Base-by-base conservation (phyloP, 306 rosid genomes). In the Fragaria vesca region DNA sequence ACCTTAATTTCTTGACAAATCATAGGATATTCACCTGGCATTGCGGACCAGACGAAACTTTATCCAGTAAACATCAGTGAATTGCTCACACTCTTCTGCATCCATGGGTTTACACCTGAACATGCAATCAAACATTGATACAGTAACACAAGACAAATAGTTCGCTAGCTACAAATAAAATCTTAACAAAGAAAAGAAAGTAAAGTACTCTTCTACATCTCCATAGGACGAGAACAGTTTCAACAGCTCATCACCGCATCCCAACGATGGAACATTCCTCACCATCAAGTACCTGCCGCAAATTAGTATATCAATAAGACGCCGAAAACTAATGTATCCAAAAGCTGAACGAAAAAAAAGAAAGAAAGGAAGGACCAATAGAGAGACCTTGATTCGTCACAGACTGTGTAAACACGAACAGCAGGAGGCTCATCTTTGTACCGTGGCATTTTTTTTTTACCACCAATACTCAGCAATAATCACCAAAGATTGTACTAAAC, bases 71-170 rank as follows among this genome's bases (percentile, higher is more conserved):
- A 94, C 97, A 83, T 94, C 97, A 20, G 98, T 94, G 86, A 71
- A 94, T 81, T 76, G 85, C 80, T 89, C 97, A 70, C 98, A 94
- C 26, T 92, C 95, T 80, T 89, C 97, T 11, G 86, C 97, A 82
- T 94, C 98, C 98, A 94, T 92, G 15, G 97, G 97, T 75, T 89
- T 89, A 81, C 92, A 90, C 83, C 97, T 90, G 78, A 79, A 71
- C 6, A 63, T 42, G 46, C n/a, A 65, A 74, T 15, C 18, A 12
- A 46, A 43, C 32, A 79, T 20, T 50, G 17, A 21, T 40, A 16
- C 76, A 61, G 45, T 0, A 66, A 72, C 2, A 15, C 4, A 60
- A 7, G 48, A 66, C 36, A 20, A 38, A 8, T 5, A 38, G 20
- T 75, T 52, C 6, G 0, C 48, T 26, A 16, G 21, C 8, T 10